phyloP scores from a whole-genome alignment of 176 grass and related monocot genomes.

The Calamus simplicifolius region DNA sequence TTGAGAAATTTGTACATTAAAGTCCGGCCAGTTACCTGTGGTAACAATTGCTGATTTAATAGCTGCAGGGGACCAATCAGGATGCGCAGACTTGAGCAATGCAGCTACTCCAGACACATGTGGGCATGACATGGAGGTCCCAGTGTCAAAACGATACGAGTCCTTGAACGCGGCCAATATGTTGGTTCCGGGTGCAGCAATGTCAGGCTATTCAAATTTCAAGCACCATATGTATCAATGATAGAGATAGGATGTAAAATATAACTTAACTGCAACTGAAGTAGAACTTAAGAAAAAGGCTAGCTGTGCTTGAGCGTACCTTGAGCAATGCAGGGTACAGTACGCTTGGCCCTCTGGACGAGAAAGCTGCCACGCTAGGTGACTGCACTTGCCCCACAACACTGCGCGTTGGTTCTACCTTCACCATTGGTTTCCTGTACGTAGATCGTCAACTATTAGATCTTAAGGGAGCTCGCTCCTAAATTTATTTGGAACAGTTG shows the following conservation, averaged over 20 bases:
- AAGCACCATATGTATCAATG: too few relatives aligned
- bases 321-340: constrained; percentile 5
- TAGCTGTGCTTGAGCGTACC: neutral
- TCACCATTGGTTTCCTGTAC: neutral
- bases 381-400: constrained; percentile 1
- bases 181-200: constrained; percentile 48
- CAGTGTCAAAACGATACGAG: constrained; percentile 14
- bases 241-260: too few relatives aligned
- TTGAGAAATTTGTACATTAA: too few relatives aligned
- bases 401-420: neutral
- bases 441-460: too few relatives aligned
- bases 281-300: too few relatives aligned
- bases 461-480: too few relatives aligned
- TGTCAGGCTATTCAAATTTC: constrained; percentile 38
- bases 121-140: constrained; percentile 56
- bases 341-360: constrained; percentile 6
- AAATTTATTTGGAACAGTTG: too few relatives aligned
- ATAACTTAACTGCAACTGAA: neutral
- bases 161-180: constrained; percentile 31
- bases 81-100: constrained; percentile 54
- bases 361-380: constrained; percentile 16
- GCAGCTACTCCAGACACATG: constrained; percentile 47
- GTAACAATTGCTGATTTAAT: constrained; percentile 57
- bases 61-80: constrained; percentile 53
- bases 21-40: constrained; percentile 28